phyloP scores from a whole-genome alignment of 805 yeast species.

The Saccharomycopsis babjevae region DNA sequence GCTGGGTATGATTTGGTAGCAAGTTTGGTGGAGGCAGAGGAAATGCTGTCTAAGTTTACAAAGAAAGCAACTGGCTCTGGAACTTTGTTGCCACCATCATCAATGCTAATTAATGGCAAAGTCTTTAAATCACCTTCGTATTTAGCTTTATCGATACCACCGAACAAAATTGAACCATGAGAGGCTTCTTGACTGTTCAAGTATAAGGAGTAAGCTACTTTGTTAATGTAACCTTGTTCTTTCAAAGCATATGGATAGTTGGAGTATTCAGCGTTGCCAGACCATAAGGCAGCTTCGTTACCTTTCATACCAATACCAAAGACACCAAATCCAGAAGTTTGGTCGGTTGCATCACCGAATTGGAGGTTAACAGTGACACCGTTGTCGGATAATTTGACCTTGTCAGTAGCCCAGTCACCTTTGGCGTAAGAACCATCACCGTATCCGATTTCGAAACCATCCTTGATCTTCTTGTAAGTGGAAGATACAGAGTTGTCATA shows the following conservation, averaged over 20 bases:
- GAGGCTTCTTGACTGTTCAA: slow-evolving; percentile 26
- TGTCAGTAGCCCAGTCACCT: slow-evolving; percentile 35
- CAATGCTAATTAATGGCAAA: slow-evolving; percentile 23
- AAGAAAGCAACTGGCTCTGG: slow-evolving; percentile 23
- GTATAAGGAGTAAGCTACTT: slow-evolving; percentile 37
- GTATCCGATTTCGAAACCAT: slow-evolving; percentile 32
- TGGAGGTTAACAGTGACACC: neutral
- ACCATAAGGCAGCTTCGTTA: slow-evolving; percentile 52
- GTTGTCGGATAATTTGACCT: slow-evolving; percentile 10
- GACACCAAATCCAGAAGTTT: slow-evolving; percentile 29
- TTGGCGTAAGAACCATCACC: slow-evolving; percentile 40
- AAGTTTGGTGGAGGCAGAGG: slow-evolving; percentile 2
- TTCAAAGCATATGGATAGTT: slow-evolving; percentile 27
- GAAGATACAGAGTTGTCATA: slow-evolving; percentile 27
- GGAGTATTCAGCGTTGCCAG: slow-evolving; percentile 29
- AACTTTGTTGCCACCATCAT: slow-evolving; percentile 26
- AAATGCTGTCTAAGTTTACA: slow-evolving; percentile 6
- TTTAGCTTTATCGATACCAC: slow-evolving; percentile 35
- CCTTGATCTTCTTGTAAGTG: slow-evolving; percentile 26
- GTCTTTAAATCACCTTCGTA: slow-evolving; percentile 28
- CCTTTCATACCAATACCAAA: slow-evolving; percentile 64
- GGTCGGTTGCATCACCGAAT: slow-evolving; percentile 12
- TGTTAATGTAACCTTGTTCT: slow-evolving; percentile 32
- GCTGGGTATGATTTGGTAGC: slow-evolving; percentile 27
- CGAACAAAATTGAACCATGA: slow-evolving; percentile 32